Base-by-base conservation (phyloP, 768 basidiomycete genomes). In the Lentinula boryana region DNA sequence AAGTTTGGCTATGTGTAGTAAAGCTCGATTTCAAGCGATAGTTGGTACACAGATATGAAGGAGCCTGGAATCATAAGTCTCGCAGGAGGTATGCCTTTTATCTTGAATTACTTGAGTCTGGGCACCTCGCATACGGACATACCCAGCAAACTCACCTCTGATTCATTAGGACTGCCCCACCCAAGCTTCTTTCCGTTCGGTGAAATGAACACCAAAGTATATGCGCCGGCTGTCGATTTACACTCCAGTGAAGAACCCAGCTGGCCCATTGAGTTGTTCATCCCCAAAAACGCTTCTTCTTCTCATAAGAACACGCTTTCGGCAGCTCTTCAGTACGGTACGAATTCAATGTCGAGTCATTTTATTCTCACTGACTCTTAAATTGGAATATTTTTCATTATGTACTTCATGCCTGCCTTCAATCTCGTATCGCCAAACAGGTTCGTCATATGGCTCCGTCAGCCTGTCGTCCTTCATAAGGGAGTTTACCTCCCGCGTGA, bases 31-130 rank as follows among this genome's bases (percentile, higher is more conserved):
- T 6, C 15, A n/a, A 44, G 21, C n/a, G 1, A 5, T 33, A 16
- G 23, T 13, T 36, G 44, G 18, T 46, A 46, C 10, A 46, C 21
- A 58, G 49, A 51, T 32, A 69, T 76, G 60, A 63, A 58, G 5
- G 67, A 68, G 32, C 76, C 76, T 7, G 78, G 76, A 18, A 60
- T 76, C 44, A 75, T 84, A 50, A 65, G 66, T 49, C 69, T 86
- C 52, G 81, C 82, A 5, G 84, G 84, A 52, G 84, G 84, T 78
- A 41, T 44, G 18, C 35, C 27, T 33, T 27, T 2, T 27, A 2
- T 27, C 27, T 31, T 35, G 9, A 1, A 1, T 12, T 6, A 8
- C 10, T 21, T 44, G 36, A 32, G 4, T 21, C 9, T 23, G 32
- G 5, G 9, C 16, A 18, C 16, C n/a, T 46, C 18, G 16, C 36